Evolutionary conservation across 768 basidiomycete genomes (phyloP).

Genomic region (Podaxis sp.): DNA sequence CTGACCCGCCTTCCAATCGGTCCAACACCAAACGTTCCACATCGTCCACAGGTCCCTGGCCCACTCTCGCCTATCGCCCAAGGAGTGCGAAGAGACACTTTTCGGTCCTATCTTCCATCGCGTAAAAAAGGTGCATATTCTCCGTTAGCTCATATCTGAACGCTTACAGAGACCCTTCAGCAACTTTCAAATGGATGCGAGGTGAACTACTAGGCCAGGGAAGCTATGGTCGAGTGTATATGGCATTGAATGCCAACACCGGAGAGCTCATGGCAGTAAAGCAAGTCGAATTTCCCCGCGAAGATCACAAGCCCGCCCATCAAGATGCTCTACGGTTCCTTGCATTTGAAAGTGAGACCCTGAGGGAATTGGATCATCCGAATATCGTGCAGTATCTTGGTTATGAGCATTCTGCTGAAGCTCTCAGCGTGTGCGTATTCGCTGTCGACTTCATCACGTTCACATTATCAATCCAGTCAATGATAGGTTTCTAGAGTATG

Average conservation of each 20-base stretch:
- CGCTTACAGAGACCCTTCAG: conserved; percentile 23
- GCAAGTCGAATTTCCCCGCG: conserved; percentile 89
- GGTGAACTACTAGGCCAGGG: conserved; percentile 93
- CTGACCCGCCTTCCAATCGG: neutral
- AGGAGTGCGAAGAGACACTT: neutral
- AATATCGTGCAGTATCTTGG: conserved; percentile 94
- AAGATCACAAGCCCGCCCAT: conserved; percentile 59
- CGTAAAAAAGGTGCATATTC: conserved; percentile 3
- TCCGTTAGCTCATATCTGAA: neutral
- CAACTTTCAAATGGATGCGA: conserved; percentile 88
- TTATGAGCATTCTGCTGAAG: conserved; percentile 71
- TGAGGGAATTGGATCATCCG: conserved; percentile 85
- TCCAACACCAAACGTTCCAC: neutral
- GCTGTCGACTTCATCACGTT: neutral
- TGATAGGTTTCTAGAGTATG: conserved; percentile 88
- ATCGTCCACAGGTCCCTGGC: neutral
- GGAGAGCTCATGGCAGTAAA: conserved; percentile 96
- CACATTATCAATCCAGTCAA: conserved; percentile 8
- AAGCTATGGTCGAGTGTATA: conserved; percentile 90
- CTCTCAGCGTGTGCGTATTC: conserved; percentile 72
- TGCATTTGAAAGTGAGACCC: conserved; percentile 81
- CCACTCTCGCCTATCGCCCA: neutral
- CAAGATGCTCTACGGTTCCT: conserved; percentile 74
- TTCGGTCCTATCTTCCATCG: conserved; percentile 1
- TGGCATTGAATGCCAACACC: conserved; percentile 84